Conservation (phyloP, 1,139 yeast genomes). For the Hanseniaspora sp. region DNA sequence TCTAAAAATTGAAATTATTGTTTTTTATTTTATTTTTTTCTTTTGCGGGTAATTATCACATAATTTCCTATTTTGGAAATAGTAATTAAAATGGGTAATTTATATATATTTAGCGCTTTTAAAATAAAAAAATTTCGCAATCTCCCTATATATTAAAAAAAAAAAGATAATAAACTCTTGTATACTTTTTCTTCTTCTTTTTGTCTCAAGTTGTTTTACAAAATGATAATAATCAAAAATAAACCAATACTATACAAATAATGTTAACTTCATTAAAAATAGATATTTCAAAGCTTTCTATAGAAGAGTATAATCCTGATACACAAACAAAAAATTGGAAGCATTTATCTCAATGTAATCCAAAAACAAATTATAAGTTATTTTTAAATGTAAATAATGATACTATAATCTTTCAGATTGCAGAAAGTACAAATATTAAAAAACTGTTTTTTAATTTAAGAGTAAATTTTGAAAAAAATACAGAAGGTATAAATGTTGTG, state of each 20-base stretch:
- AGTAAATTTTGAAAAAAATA: not conserved
- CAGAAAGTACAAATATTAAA: not conserved
- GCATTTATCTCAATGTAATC: constrained; percentile 2
- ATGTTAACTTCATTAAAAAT: not conserved
- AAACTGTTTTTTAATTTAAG: not conserved
- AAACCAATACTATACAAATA: not conserved
- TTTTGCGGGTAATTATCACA: too few relatives aligned
- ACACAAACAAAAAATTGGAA: constrained; percentile 9
- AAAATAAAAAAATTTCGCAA: too few relatives aligned
- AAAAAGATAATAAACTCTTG: too few relatives aligned
- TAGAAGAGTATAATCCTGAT: constrained; percentile 2
- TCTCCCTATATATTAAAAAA: too few relatives aligned
- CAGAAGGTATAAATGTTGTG: not conserved
- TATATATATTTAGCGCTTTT: too few relatives aligned
- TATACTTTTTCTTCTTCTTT: too few relatives aligned
- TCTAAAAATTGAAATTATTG: too few relatives aligned
- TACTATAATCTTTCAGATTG: not conserved
- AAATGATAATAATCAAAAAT: not conserved
- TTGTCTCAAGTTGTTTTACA: too few relatives aligned
- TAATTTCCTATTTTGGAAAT: too few relatives aligned
- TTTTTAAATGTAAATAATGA: not conserved
- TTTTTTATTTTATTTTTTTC: too few relatives aligned
- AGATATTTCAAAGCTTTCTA: not conserved
- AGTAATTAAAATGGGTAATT: too few relatives aligned
- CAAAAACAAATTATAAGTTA: not conserved